A percentile compares a stretch with the other conserved stretches of the same genome.
These are phyloP conservation scores for Gossypioides kirkii DNA, from an alignment of 345 rosid species.

Conservation along the genomic window DNA sequence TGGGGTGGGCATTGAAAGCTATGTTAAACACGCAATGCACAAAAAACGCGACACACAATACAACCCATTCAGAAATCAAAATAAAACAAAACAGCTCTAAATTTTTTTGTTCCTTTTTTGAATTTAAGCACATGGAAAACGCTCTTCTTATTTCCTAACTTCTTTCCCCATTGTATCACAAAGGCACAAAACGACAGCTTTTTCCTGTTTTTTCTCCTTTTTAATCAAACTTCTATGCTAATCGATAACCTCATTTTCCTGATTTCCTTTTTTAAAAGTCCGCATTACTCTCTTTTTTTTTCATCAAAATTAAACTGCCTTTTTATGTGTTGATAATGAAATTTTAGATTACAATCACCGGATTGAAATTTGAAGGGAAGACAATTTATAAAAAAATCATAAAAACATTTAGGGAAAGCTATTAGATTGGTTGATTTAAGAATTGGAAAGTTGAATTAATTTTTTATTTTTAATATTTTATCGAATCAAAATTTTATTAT, in stretches of 20 bases:
- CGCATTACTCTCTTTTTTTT: not conserved
- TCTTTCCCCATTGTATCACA: not conserved
- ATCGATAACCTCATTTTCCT: too few relatives aligned
- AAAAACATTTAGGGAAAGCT: too few relatives aligned
- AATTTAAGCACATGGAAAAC: conserved; percentile 20
- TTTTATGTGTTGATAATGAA: too few relatives aligned
- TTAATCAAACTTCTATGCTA: too few relatives aligned
- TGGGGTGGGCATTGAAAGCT: not conserved
- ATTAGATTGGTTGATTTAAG: accelerated
- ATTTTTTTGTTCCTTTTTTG: too few relatives aligned
- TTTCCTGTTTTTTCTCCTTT: not conserved
- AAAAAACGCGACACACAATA: not conserved
- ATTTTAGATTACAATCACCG: too few relatives aligned
- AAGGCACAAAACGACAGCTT: not conserved
- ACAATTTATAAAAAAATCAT: too few relatives aligned
- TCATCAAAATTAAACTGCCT: not conserved
- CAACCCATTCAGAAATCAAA: not conserved
- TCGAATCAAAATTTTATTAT: too few relatives aligned
- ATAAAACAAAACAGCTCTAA: not conserved
- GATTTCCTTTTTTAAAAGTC: not conserved
- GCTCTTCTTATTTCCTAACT: not conserved
- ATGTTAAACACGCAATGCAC: conserved; percentile 15
- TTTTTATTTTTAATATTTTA: too few relatives aligned
- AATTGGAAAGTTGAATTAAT: too few relatives aligned
- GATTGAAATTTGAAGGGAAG: too few relatives aligned